Conservation (phyloP, 305 asterid genomes). For the Fraxinus nigra region DNA sequence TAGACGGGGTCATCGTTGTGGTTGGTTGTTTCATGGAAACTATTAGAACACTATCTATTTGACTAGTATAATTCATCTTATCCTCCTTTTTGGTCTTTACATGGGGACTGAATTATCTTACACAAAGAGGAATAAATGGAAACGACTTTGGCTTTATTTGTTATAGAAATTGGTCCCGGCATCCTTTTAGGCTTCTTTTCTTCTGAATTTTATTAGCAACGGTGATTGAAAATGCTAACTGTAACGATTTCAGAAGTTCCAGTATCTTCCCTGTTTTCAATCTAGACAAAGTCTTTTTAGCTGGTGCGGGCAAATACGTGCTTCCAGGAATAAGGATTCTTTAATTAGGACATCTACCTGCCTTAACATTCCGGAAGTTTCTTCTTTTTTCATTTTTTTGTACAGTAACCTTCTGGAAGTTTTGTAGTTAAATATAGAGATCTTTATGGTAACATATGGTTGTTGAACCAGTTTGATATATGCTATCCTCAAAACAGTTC, state of each 20-base stretch:
- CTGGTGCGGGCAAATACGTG: background rate
- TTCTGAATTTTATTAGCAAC: background rate
- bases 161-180: background rate
- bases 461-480: background rate
- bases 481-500: background rate
- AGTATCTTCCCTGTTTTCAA: background rate
- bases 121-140: background rate
- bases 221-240: background rate
- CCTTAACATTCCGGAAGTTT: background rate
- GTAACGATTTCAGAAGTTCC: background rate
- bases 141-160: background rate
- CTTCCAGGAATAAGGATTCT: background rate
- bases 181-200: background rate
- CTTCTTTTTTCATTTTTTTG: too few relatives aligned
- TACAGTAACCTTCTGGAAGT: background rate
- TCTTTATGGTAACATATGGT: background rate
- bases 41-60: background rate
- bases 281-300: background rate
- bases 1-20: background rate
- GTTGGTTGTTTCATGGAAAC: background rate
- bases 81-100: background rate
- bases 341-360: background rate
- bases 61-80: background rate
- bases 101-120: background rate
- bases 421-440: background rate